Evolutionary conservation across 129 eudicot genomes (phyloP).

Genomic region (Lactuca sativa): DNA sequence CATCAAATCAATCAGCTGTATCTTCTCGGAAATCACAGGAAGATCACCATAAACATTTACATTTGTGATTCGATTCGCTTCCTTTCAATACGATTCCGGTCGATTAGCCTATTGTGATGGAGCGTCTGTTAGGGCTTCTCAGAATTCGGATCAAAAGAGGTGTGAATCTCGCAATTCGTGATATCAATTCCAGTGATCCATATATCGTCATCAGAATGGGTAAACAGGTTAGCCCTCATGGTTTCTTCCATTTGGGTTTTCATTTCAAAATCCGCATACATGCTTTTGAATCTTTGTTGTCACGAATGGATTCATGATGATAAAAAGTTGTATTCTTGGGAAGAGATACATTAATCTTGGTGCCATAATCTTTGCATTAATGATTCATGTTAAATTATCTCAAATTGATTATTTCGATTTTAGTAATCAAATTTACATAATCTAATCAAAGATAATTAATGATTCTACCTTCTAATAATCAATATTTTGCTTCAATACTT

Average conservation of each 20-base stretch:
- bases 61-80: background rate
- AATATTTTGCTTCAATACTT: background rate
- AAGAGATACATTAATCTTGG: background rate
- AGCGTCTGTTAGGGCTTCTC: constrained; percentile 65
- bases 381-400: background rate
- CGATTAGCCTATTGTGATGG: constrained; percentile 42
- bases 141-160: constrained; percentile 68
- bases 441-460: background rate
- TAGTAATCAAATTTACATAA: background rate
- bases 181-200: constrained; percentile 75
- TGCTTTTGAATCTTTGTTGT: background rate
- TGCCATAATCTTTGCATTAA: background rate
- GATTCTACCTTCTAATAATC: background rate
- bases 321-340: background rate
- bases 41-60: constrained; percentile 2
- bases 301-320: background rate
- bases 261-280: background rate
- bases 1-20: constrained; percentile 11
- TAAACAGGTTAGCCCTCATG: constrained; percentile 47
- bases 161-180: constrained; percentile 75
- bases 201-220: constrained; percentile 76
- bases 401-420: background rate
- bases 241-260: constrained; percentile 3
- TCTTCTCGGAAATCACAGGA: constrained; percentile 9
- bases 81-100: background rate